A percentile compares a stretch with the other conserved stretches of the same genome.
Conservation (phyloP, 2,329 filamentous ascomycete genomes). For the Claviceps pusilla region DNA sequence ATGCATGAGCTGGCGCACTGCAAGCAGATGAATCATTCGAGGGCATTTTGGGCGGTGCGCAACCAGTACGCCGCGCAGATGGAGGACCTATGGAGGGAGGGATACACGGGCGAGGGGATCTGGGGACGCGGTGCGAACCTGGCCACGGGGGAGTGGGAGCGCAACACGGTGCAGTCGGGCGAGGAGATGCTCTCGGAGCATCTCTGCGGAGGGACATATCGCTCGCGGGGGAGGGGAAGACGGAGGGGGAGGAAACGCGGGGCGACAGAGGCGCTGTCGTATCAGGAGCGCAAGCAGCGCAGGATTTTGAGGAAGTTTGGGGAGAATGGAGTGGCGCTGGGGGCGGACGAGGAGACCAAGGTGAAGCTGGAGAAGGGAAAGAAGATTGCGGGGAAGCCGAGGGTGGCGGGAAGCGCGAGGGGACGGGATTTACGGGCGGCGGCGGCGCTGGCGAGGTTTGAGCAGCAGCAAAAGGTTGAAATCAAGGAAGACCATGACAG, state of each 20-base stretch:
- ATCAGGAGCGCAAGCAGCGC: conserved; percentile 58
- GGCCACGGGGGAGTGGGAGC: conserved; percentile 43
- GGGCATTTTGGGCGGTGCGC: conserved; percentile 65
- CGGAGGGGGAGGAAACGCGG: conserved; percentile 40
- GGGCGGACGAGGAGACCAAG: conserved; percentile 52
- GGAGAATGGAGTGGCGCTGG: conserved; percentile 50
- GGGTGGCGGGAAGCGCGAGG: conserved; percentile 58
- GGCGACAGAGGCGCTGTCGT: conserved; percentile 38
- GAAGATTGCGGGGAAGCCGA: conserved; percentile 47
- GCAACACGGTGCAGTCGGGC: conserved; percentile 31
- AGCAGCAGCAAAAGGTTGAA: conserved; percentile 31
- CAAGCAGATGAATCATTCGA: conserved; percentile 81
- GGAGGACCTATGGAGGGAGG: conserved; percentile 51
- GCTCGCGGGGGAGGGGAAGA: conserved; percentile 24
- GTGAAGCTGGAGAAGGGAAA: conserved; percentile 53
- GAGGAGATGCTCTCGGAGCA: conserved; percentile 50
- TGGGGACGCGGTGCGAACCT: conserved; percentile 62
- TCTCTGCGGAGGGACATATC: conserved; percentile 69
- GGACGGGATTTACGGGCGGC: conserved; percentile 63
- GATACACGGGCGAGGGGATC: conserved; percentile 67
- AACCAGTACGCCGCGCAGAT: conserved; percentile 60
- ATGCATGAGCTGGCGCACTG: conserved; percentile 84
- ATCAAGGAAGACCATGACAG: conserved; percentile 6
- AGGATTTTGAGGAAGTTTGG: conserved; percentile 67
- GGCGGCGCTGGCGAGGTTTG: conserved; percentile 61